Evolutionary conservation across 2,329 filamentous ascomycete species (phyloP).

Genomic region (Phialophora tarda): DNA sequence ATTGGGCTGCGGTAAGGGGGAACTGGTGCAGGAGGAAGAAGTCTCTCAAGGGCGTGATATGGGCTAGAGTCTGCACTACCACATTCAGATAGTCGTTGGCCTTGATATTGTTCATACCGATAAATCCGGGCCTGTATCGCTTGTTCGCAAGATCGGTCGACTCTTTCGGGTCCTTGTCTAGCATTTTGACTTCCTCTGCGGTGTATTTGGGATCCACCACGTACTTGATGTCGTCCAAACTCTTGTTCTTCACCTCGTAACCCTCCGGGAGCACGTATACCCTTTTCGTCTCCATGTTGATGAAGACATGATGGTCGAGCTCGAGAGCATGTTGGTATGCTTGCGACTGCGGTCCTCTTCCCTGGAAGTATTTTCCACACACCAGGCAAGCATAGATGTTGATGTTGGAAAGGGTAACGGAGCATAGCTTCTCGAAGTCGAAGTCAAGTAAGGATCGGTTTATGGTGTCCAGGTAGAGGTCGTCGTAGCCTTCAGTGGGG

Average conservation of each 20-base stretch:
- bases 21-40: slow-evolving; percentile 90
- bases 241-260: slow-evolving; percentile 94
- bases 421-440: slow-evolving; percentile 98
- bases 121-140: slow-evolving; percentile 86
- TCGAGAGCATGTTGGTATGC: slow-evolving; percentile 98
- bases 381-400: slow-evolving; percentile 98
- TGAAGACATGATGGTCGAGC: slow-evolving; percentile 93
- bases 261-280: slow-evolving; percentile 94
- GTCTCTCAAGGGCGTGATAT: slow-evolving; percentile 87
- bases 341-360: slow-evolving; percentile 88
- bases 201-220: slow-evolving; percentile 90
- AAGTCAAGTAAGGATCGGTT: slow-evolving; percentile 92
- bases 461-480: slow-evolving; percentile 97
- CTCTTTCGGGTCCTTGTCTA: slow-evolving; percentile 68
- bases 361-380: slow-evolving; percentile 97
- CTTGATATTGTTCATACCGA: slow-evolving; percentile 99
- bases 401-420: slow-evolving; percentile 93
- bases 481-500: slow-evolving; percentile 85
- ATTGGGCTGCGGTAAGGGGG: slow-evolving; percentile 69
- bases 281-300: slow-evolving; percentile 93
- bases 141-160: slow-evolving; percentile 81
- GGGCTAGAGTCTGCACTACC: slow-evolving; percentile 85
- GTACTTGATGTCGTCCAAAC: slow-evolving; percentile 96
- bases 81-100: slow-evolving; percentile 99
- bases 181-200: slow-evolving; percentile 75